These are phyloP conservation scores for Podospora pseudoanserina DNA, from an alignment of 495 filamentous ascomycete genomes.

Conservation along the genomic window DNA sequence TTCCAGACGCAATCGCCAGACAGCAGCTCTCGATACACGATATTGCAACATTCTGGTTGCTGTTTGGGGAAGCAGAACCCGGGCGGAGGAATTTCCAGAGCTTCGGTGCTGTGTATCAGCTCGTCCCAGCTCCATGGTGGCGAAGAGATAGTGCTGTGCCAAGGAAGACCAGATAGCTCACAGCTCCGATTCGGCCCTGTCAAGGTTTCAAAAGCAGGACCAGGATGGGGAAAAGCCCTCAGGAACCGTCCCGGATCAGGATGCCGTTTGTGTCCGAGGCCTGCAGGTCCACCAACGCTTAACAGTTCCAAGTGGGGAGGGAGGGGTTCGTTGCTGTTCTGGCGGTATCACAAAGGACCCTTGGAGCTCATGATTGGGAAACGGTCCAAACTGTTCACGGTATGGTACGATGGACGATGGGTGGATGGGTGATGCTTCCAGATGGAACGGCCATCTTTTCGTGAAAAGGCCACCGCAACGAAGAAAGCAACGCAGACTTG, in stretches of 20 bases:
- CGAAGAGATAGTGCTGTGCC: constrained; percentile 13
- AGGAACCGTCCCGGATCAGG: constrained; percentile 12
- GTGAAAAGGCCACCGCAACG: neutral
- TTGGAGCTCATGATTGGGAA: neutral
- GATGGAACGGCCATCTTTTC: neutral
- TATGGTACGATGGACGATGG: neutral
- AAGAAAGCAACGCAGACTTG: neutral
- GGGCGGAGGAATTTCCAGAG: neutral
- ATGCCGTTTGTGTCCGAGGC: constrained; percentile 20
- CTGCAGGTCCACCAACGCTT: constrained; percentile 12
- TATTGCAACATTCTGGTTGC: neutral
- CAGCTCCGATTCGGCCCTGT: constrained; percentile 14
- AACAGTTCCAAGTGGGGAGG: constrained; percentile 12
- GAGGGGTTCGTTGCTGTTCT: constrained; percentile 7
- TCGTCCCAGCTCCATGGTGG: constrained; percentile 16
- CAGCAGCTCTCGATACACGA: neutral
- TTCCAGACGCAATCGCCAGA: neutral
- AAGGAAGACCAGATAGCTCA: constrained; percentile 1
- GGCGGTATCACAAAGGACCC: constrained; percentile 7
- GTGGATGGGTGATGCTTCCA: neutral
- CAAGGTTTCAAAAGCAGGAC: constrained; percentile 11
- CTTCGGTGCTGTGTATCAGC: neutral
- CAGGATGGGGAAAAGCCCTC: constrained; percentile 14
- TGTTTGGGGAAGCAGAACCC: neutral
- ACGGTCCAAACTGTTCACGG: constrained; percentile 5